These are phyloP conservation scores for Mucor circinelloides DNA, from an alignment of 371 early-diverging fungal species.

Conservation along the genomic window DNA sequence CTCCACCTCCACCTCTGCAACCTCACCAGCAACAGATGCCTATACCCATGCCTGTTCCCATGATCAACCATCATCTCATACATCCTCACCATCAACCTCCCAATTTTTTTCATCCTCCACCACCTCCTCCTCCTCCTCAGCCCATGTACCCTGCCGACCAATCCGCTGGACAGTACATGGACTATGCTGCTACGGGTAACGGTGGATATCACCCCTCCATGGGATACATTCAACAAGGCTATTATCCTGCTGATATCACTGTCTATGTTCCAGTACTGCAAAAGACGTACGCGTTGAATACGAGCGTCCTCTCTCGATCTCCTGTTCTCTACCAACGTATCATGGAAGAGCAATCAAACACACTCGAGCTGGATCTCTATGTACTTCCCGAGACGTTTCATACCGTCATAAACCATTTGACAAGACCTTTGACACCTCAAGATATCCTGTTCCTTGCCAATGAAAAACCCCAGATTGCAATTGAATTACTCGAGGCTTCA, in stretches of 20 bases:
- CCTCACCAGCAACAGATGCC: slow-evolving; percentile 33
- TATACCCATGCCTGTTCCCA: slow-evolving; percentile 33
- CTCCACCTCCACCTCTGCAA: slow-evolving; percentile 10
- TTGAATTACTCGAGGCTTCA: slow-evolving; percentile 40
- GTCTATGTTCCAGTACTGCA: slow-evolving; percentile 37
- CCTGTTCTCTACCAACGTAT: slow-evolving; percentile 40
- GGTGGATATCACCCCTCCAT: slow-evolving; percentile 11
- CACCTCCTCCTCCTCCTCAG: slow-evolving; percentile 22
- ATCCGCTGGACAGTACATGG: slow-evolving; percentile 20
- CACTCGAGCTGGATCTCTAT: slow-evolving; percentile 32
- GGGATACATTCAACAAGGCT: slow-evolving; percentile 24
- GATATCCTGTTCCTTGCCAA: slow-evolving; percentile 35
- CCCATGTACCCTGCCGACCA: slow-evolving; percentile 24
- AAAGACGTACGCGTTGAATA: slow-evolving; percentile 35
- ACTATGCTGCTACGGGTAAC: slow-evolving; percentile 11
- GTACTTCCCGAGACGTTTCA: slow-evolving; percentile 35
- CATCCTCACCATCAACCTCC: slow-evolving; percentile 17
- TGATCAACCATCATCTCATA: slow-evolving; percentile 25
- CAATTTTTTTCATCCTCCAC: slow-evolving; percentile 20
- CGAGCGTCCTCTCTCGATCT: slow-evolving; percentile 38
- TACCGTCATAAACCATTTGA: slow-evolving; percentile 38
- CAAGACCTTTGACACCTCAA: slow-evolving; percentile 32
- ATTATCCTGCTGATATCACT: slow-evolving; percentile 36
- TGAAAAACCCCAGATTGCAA: slow-evolving; percentile 39
- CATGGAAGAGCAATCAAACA: slow-evolving; percentile 23